Conservation (phyloP, 805 yeast species). For the Cyberlindnera mrakii region DNA sequence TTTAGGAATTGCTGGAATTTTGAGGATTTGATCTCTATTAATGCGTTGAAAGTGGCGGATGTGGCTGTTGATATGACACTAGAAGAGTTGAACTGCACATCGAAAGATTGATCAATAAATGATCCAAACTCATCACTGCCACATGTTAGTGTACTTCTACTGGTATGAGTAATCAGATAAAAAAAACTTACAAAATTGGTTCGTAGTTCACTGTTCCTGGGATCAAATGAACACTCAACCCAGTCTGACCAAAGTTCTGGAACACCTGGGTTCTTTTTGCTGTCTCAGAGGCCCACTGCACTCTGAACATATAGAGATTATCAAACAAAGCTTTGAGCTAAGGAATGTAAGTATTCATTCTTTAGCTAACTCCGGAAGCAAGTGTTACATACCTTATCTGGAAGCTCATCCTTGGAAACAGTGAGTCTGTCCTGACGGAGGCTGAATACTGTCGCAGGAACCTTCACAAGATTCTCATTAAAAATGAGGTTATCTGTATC, state of each 20-base stretch:
- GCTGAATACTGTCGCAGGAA: constrained; percentile 17
- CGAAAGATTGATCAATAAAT: constrained; percentile 9
- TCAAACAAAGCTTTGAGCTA: constrained; percentile 2
- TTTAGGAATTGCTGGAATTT: constrained; percentile 14
- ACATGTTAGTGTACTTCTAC: not conserved
- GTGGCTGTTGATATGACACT: constrained; percentile 17
- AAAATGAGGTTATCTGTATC: constrained; percentile 20
- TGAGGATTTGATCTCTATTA: constrained; percentile 12
- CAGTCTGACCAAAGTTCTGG: constrained; percentile 17
- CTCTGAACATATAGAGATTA: constrained; percentile 13
- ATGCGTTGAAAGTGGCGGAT: constrained; percentile 17
- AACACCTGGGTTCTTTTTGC: constrained; percentile 4
- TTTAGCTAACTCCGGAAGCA: constrained; percentile 1
- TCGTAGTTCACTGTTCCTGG: constrained; percentile 18
- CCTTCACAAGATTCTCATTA: constrained; percentile 9
- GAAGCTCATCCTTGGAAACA: constrained; percentile 14
- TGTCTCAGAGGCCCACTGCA: constrained; percentile 14
- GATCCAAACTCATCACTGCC: constrained; percentile 14
- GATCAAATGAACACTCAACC: constrained; percentile 15
- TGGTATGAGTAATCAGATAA: not conserved
- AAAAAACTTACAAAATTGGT: constrained; percentile 11
- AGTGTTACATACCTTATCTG: constrained; percentile 6
- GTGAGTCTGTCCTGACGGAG: constrained; percentile 18
- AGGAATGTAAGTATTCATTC: too few relatives aligned
- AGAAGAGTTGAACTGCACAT: constrained; percentile 8